Conservation (phyloP, 2,329 filamentous ascomycete species). For the Uncinocarpus reesii region DNA sequence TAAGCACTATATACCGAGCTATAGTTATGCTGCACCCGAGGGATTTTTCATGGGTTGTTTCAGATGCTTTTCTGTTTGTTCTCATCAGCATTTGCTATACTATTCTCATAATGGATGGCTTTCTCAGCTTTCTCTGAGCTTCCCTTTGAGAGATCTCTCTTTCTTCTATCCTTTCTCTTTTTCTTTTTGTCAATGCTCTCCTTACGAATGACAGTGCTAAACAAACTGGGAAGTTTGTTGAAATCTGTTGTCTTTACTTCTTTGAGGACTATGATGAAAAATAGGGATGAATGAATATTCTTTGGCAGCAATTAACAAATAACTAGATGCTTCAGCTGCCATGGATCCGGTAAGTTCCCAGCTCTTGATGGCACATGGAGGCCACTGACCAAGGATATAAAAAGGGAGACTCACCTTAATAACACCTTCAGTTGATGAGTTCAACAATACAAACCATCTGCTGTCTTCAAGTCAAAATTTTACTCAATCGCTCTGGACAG, state of each 20-base stretch:
- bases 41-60: no score
- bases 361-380: conserved; percentile 2
- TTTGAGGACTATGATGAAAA: background rate
- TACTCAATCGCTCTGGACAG: conserved; percentile 2
- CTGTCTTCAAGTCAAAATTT: background rate
- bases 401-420: background rate
- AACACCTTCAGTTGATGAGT: background rate
- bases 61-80: no score
- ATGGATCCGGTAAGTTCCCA: background rate
- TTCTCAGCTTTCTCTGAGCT: conserved; percentile 1
- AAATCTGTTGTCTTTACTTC: conserved; percentile 3
- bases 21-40: no score
- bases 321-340: background rate
- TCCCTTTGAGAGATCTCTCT: conserved; percentile 1
- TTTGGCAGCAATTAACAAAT: background rate
- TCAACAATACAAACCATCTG: conserved; percentile 1
- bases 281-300: background rate
- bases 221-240: conserved; percentile 6
- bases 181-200: conserved; percentile 3
- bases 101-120: no score
- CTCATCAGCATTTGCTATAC: no score
- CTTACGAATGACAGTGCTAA: background rate
- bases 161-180: conserved; percentile 1
- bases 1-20: no score
- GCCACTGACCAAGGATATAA: background rate